Evolutionary conservation across 1,284 basidiomycete genomes (phyloP).

Genomic region (Boletellus deceptivus): DNA sequence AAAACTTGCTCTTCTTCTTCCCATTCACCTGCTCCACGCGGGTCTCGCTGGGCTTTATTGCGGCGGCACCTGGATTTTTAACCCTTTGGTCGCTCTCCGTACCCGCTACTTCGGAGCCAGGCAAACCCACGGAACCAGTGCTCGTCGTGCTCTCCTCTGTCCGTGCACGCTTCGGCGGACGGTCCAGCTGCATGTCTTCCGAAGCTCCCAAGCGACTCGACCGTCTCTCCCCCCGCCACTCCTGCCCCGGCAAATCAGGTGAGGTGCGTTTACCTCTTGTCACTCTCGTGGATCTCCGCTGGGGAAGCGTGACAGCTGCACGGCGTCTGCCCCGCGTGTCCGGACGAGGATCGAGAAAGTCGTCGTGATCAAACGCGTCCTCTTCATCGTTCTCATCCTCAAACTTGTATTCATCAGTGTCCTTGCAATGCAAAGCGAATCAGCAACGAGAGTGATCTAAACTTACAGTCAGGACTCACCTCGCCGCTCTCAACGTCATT

Average conservation of each 20-base stretch:
- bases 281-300: conserved; percentile 62
- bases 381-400: conserved; percentile 66
- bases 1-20: conserved; percentile 78
- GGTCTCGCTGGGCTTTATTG: conserved; percentile 63
- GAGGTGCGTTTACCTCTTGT: conserved; percentile 51
- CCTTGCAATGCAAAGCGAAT: conserved; percentile 36
- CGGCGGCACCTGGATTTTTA: conserved; percentile 50
- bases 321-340: conserved; percentile 38
- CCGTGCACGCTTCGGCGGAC: conserved; percentile 61
- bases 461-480: conserved; percentile 37
- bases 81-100: conserved; percentile 33
- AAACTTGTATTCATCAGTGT: conserved; percentile 63
- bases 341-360: conserved; percentile 41
- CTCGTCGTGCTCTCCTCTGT: conserved; percentile 70
- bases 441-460: conserved; percentile 15
- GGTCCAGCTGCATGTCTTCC: conserved; percentile 48
- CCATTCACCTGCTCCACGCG: conserved; percentile 70
- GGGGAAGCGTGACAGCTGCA: conserved; percentile 36
- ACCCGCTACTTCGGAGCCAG: conserved; percentile 30
- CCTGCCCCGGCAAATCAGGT: conserved; percentile 48
- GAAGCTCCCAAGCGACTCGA: conserved; percentile 63
- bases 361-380: conserved; percentile 53
- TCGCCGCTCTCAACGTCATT: conserved; percentile 62
- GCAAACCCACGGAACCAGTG: conserved; percentile 42
- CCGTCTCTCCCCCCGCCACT: conserved; percentile 73